Evolutionary conservation across 129 eudicot species (phyloP).

Genomic region (Lactuca sativa): DNA sequence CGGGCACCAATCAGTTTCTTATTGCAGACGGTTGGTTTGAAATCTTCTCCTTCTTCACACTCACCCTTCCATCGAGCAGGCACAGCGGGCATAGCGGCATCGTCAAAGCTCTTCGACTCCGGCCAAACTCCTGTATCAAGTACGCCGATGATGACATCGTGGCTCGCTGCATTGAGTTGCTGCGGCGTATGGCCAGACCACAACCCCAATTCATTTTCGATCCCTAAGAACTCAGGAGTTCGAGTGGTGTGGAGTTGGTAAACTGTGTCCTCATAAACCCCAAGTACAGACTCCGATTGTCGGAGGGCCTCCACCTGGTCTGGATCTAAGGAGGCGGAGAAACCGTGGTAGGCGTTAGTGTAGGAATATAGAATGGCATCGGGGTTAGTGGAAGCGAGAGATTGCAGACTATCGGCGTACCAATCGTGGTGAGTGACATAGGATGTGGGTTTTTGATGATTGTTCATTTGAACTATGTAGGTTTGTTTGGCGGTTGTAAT

Average conservation of each 20-base stretch:
- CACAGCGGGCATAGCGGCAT: slow-evolving; percentile 47
- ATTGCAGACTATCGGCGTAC: slow-evolving; percentile 55
- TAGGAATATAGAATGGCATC: slow-evolving; percentile 60
- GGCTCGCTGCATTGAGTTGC: slow-evolving; percentile 38
- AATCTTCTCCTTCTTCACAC: slow-evolving; percentile 60
- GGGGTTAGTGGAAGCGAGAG: slow-evolving; percentile 38
- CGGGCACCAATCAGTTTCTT: slow-evolving; percentile 81
- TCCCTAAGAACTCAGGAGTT: slow-evolving; percentile 79
- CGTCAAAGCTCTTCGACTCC: slow-evolving; percentile 59
- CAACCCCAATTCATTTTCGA: slow-evolving; percentile 37
- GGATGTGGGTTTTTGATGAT: slow-evolving; percentile 45
- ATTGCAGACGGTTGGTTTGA: slow-evolving; percentile 46
- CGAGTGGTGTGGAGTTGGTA: slow-evolving; percentile 87
- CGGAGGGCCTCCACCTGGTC: slow-evolving; percentile 46
- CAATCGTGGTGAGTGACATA: slow-evolving; percentile 62
- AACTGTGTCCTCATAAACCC: slow-evolving; percentile 57
- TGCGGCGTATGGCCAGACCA: slow-evolving; percentile 53
- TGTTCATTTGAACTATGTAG: slow-evolving; percentile 74
- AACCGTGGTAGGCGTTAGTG: slow-evolving; percentile 71
- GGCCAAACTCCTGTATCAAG: slow-evolving; percentile 90
- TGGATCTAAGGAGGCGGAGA: slow-evolving; percentile 51
- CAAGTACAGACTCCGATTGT: slow-evolving; percentile 37
- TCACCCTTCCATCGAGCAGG: slow-evolving; percentile 61
- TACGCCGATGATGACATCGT: slow-evolving; percentile 73
- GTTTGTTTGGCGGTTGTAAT: slow-evolving; percentile 34